Conservation (phyloP, 192 early-diverging fungal genomes). For the Chytriomyces sp. region DNA sequence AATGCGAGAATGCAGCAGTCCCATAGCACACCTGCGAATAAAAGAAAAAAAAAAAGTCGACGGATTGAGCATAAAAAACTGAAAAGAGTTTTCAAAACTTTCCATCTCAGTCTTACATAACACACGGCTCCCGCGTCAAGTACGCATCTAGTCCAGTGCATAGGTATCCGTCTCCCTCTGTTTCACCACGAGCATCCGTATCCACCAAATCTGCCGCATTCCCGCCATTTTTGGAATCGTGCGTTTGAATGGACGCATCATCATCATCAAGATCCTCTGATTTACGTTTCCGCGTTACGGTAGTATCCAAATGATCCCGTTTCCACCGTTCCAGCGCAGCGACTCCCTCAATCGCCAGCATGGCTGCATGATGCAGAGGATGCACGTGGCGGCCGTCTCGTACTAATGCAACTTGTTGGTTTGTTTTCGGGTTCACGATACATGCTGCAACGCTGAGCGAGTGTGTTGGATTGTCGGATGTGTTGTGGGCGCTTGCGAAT, state of each 20-base stretch:
- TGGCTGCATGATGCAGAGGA: conserved; percentile 78
- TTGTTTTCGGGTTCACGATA: conserved; percentile 62
- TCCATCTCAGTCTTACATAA: conserved; percentile 84
- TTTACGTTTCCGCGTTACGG: conserved; percentile 13
- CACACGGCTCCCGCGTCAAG: conserved; percentile 82
- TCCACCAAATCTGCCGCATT: background rate
- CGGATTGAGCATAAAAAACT: background rate
- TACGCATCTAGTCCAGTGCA: conserved; percentile 86
- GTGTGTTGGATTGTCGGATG: background rate
- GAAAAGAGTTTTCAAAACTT: conserved; percentile 1
- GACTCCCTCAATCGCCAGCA: conserved; percentile 76
- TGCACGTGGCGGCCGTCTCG: conserved; percentile 58
- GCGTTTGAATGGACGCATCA: conserved; percentile 1
- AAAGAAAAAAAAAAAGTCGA: conserved; percentile 29
- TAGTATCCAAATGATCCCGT: conserved; percentile 11
- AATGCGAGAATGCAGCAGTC: conserved; percentile 90
- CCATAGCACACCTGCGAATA: conserved; percentile 90
- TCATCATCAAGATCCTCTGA: conserved; percentile 20
- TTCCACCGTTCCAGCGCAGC: conserved; percentile 60
- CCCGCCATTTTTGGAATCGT: conserved; percentile 22
- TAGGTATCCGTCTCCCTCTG: conserved; percentile 62
- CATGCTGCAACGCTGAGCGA: conserved; percentile 41
- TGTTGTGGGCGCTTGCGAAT: background rate
- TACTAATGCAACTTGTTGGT: conserved; percentile 51
- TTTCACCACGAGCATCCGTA: conserved; percentile 1